Evolutionary conservation across 2,329 filamentous ascomycete species (phyloP), one percentile per base, ranked within the genome.

Genomic region (Rhinocladiella mackenziei): DNA sequence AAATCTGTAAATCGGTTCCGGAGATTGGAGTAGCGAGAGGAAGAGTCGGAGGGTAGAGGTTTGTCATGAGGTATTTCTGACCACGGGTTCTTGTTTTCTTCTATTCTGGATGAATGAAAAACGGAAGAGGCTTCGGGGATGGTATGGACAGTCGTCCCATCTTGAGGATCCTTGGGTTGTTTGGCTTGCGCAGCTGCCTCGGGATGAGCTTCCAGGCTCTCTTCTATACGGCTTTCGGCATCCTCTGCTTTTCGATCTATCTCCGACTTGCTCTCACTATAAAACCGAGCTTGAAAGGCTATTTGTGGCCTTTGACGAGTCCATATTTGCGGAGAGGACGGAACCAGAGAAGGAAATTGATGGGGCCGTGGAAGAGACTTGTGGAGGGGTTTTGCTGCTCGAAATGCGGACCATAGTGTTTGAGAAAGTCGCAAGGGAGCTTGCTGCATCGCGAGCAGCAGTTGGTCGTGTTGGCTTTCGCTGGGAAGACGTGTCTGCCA

Each of bases 1-100:
- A 94, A 71, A 44, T 76, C 66, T 35, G 77, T 79, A 62, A 92
- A 79, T 43, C 75, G 72, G 56, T 79, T 45, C 14, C 80, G 5
- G 73, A 77, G 29, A 36, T 76, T 65, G 54, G 76, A 81, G 62
- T 79, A 67, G 39, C 73, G 72, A 11, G 66, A 64, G 46, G 77
- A 72, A 19, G 67, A 62, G 39, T 76, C 68, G 5, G 77, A 80
- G 5, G 76, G 77, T 4, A 78, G 64, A 5, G 70, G 59, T 23
- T 25, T 41, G 26, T 14, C 49, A 34, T 19, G 41, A 15, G 14
- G 26, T n/a, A n/a, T n/a, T n/a, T n/a, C n/a, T n/a, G n/a, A n/a
- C n/a, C n/a, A n/a, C n/a, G n/a, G 14, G 4, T 38, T 14, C 18
- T 30, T 43, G 13, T 39, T 38, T 22, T 39, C 39, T 6, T 35